A percentile compares a stretch with the other conserved stretches of the same genome.
phyloP scores from a whole-genome alignment of 164 flowering plant species.

The Vitis rupestris region DNA sequence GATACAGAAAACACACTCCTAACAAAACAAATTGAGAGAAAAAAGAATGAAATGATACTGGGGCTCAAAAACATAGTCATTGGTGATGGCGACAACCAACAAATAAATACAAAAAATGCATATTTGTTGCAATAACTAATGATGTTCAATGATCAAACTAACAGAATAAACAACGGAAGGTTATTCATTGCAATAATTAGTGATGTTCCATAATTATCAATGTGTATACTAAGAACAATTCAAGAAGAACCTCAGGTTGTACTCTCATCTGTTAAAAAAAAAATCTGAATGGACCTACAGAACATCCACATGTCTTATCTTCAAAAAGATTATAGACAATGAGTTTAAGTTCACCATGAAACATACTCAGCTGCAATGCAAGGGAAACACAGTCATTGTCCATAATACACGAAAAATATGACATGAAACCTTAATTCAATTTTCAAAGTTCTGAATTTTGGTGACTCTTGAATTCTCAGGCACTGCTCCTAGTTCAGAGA shows the following conservation, averaged over 20 bases:
- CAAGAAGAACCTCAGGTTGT: too few relatives aligned
- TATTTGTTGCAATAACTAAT: not conserved
- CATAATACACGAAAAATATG: not conserved
- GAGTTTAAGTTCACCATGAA: not conserved
- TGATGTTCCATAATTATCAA: too few relatives aligned
- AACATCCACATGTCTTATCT: not conserved
- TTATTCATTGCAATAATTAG: too few relatives aligned
- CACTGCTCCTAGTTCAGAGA: constrained; percentile 7
- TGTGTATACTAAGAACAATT: too few relatives aligned
- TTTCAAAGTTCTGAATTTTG: not conserved
- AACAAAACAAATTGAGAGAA: not conserved
- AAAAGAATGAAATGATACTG: not conserved
- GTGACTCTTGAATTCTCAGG: not conserved
- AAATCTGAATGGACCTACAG: not conserved
- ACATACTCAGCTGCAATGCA: not conserved
- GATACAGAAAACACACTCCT: too few relatives aligned
- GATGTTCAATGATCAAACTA: not conserved
- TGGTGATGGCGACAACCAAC: not conserved
- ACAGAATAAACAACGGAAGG: too few relatives aligned
- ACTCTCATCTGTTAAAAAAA: too few relatives aligned
- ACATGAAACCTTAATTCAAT: not conserved
- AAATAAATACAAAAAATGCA: not conserved
- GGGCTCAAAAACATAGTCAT: not conserved
- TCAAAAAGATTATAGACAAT: not conserved
- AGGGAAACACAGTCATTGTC: not conserved